Conservation (phyloP, 2,329 filamentous ascomycete species). For the Ascosphaera acerosa region DNA sequence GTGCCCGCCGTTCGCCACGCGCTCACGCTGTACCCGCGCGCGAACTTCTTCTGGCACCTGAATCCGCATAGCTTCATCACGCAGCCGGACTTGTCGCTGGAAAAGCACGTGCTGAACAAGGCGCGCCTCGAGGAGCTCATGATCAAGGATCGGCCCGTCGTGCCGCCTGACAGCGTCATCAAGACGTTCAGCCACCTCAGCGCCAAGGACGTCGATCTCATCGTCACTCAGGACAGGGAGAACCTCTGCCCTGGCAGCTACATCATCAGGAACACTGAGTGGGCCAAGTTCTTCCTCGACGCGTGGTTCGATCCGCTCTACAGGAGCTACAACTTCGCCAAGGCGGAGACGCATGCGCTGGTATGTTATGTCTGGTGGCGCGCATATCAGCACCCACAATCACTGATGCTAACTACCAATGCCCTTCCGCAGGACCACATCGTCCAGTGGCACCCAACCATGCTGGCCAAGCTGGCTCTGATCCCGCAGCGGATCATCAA, state of each 20-base stretch:
- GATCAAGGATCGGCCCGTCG: slow-evolving; percentile 63
- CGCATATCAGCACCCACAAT: no score
- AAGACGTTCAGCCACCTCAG: slow-evolving; percentile 72
- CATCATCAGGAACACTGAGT: slow-evolving; percentile 58
- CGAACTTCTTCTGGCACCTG: slow-evolving; percentile 65
- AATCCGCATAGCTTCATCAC: slow-evolving; percentile 72
- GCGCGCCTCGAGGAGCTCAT: slow-evolving; percentile 48
- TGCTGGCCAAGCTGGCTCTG: slow-evolving; percentile 68
- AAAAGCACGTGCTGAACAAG: slow-evolving; percentile 43
- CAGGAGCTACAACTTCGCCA: slow-evolving; percentile 85
- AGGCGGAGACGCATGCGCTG: slow-evolving; percentile 74
- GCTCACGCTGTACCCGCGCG: slow-evolving; percentile 51
- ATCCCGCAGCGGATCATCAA: slow-evolving; percentile 72
- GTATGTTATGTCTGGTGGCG: no score
- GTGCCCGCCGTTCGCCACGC: slow-evolving; percentile 77
- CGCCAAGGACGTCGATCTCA: slow-evolving; percentile 50
- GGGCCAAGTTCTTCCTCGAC: slow-evolving; percentile 80
- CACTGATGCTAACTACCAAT: no score
- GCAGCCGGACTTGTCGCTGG: slow-evolving; percentile 45
- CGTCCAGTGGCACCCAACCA: slow-evolving; percentile 89
- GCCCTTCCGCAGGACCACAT: slow-evolving; percentile 57
- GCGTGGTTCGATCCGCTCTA: slow-evolving; percentile 93
- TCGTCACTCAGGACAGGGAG: slow-evolving; percentile 62
- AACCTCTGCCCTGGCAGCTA: slow-evolving; percentile 57
- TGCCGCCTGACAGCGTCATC: slow-evolving; percentile 91